Conservation (phyloP, 1,139 yeast genomes). For the Debaryomyces udenii region DNA sequence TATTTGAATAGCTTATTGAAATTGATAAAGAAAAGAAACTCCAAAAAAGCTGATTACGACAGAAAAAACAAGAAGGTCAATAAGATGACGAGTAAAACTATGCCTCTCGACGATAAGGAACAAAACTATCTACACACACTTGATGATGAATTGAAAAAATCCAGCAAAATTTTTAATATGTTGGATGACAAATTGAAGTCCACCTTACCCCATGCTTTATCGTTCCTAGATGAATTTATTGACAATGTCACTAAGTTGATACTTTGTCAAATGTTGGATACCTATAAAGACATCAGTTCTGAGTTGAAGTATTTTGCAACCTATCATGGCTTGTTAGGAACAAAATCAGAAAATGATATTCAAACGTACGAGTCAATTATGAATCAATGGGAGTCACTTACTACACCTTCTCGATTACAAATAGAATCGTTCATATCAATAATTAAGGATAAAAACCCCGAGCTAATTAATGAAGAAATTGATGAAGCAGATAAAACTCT, state of each 20-base stretch:
- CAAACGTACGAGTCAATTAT: slow-evolving; percentile 20
- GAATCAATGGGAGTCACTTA: slow-evolving; percentile 35
- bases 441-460: slow-evolving; percentile 36
- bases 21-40: slow-evolving; percentile 47
- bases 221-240: slow-evolving; percentile 54
- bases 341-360: slow-evolving; percentile 13
- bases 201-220: slow-evolving; percentile 49
- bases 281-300: slow-evolving; percentile 30
- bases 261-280: slow-evolving; percentile 35
- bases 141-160: slow-evolving; percentile 33
- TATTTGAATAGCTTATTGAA: slow-evolving; percentile 41
- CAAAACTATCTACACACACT: slow-evolving; percentile 32
- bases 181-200: slow-evolving; percentile 44
- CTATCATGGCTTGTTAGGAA: slow-evolving; percentile 40
- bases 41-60: slow-evolving; percentile 45
- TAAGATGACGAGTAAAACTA: slow-evolving; percentile 42
- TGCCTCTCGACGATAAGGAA: slow-evolving; percentile 43
- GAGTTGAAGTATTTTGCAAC: slow-evolving; percentile 35
- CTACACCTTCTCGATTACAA: slow-evolving; percentile 35
- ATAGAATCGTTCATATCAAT: slow-evolving; percentile 40
- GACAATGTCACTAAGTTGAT: slow-evolving; percentile 41
- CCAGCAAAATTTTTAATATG: slow-evolving; percentile 33
- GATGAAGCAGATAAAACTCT: slow-evolving; percentile 32
- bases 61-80: slow-evolving; percentile 43
- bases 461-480: slow-evolving; percentile 33